phyloP scores from a whole-genome alignment of 306 rosid genomes.

The Lupinus albus region DNA sequence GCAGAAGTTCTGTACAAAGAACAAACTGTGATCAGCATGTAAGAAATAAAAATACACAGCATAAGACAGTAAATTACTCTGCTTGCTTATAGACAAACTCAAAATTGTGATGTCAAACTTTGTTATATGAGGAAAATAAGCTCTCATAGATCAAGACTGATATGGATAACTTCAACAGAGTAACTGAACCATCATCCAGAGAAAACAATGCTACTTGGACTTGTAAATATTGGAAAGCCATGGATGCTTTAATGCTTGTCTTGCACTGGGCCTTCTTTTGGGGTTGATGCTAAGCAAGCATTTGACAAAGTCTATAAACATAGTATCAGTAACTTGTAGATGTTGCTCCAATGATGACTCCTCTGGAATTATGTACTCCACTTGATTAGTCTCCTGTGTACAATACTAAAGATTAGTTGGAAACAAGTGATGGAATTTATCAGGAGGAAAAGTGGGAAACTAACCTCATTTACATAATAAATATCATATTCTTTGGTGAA shows the following conservation, averaged over 20 bases:
- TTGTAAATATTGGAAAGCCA: conserved; percentile 79
- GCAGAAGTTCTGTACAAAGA: conserved; percentile 48
- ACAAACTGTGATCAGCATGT: conserved; percentile 33
- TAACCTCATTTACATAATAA: conserved; percentile 78
- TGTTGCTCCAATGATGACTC: conserved; percentile 76
- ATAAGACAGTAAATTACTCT: conserved; percentile 31
- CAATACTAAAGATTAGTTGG: conserved; percentile 23
- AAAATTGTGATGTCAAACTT: conserved; percentile 52
- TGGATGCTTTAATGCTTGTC: conserved; percentile 83
- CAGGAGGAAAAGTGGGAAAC: conserved; percentile 36
- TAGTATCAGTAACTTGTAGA: conserved; percentile 57
- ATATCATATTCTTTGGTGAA: conserved; percentile 89
- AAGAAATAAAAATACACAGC: conserved; percentile 33
- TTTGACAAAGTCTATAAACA: conserved; percentile 69
- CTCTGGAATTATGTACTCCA: conserved; percentile 87
- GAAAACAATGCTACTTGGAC: conserved; percentile 37
- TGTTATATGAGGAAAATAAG: conserved; percentile 27
- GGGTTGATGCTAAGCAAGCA: conserved; percentile 78
- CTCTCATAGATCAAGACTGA: conserved; percentile 36
- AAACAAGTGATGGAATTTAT: conserved; percentile 13
- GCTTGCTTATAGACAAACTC: conserved; percentile 45
- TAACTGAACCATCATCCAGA: conserved; percentile 33
- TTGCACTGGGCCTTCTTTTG: conserved; percentile 70
- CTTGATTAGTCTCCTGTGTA: conserved; percentile 74
- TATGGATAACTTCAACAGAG: conserved; percentile 24